A percentile compares a stretch with the other conserved stretches of the same genome.
These are phyloP conservation scores for Amaranthus hypochondriacus DNA, from an alignment of 148 eudicot genomes.

Conservation along the genomic window DNA sequence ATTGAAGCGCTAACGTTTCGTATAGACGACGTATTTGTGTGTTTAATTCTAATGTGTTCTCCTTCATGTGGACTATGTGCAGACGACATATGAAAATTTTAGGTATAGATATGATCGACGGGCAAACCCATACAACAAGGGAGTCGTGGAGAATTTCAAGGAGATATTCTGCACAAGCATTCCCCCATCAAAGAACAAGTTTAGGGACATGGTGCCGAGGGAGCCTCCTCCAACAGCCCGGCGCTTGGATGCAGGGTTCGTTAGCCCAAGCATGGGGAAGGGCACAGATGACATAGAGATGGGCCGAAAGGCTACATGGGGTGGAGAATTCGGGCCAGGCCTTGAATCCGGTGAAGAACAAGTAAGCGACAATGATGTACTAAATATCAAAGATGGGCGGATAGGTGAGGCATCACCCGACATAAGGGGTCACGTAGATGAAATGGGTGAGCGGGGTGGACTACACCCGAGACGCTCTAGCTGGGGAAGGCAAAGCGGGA, in stretches of 20 bases:
- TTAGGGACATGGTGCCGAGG: constrained; percentile 60
- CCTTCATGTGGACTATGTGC: constrained; percentile 13
- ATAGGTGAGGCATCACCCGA: constrained; percentile 70
- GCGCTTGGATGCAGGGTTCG: constrained; percentile 64
- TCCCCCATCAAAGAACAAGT: constrained; percentile 73
- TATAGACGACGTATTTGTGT: neutral
- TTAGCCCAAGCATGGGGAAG: constrained; percentile 94
- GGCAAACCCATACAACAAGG: constrained; percentile 91
- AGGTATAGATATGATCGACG: constrained; percentile 84
- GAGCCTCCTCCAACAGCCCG: constrained; percentile 54
- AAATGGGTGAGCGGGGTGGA: constrained; percentile 59
- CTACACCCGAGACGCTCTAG: constrained; percentile 69
- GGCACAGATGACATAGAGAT: constrained; percentile 82
- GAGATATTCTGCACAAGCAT: constrained; percentile 68
- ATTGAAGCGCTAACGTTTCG: neutral
- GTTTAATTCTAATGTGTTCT: neutral
- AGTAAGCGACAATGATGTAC: constrained; percentile 48
- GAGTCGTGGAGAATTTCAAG: constrained; percentile 67
- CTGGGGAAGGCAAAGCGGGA: constrained; percentile 93
- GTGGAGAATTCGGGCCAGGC: constrained; percentile 64
- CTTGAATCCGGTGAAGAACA: constrained; percentile 59
- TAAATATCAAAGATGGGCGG: constrained; percentile 53
- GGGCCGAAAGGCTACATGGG: constrained; percentile 99
- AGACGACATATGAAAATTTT: constrained; percentile 97
- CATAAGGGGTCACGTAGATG: constrained; percentile 68